Evolutionary conservation across 179 eudicot species (phyloP), one percentile per base, ranked within the genome.

Genomic region (Patellifolia procumbens): DNA sequence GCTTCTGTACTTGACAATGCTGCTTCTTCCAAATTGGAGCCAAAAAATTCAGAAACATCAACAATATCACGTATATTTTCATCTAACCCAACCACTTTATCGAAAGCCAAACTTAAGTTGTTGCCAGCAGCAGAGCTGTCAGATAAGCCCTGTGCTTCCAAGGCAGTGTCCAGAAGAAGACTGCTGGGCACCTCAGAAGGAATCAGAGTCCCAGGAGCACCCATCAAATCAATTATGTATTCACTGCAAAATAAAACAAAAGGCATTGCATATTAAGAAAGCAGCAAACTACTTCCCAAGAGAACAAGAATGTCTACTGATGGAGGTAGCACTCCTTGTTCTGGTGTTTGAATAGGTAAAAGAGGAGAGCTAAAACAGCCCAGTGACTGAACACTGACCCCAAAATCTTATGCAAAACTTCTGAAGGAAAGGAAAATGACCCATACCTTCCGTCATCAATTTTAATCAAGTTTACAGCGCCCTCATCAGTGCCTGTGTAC

Each of bases 401-500:
- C 26, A 42, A 48, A 55, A 32, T 43, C 34, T 45, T 60, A 37
- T 58, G 34, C 51, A 66, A 37, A n/a, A 32, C 64, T 67, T 51
- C 63, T 26, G 55, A 75, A 61, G 37, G 68, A 20, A 11, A 42
- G 24, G 39, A 43, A 73, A 64, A 63, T 60, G 74, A 74, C 46
- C 26, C 26, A 39, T 91, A 95, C 99, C 99, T 90, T 87, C 97
- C 97, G 80, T 87, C 83, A 75, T 87, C 93, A 82, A 89, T 76
- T 88, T 91, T 93, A 59, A 95, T 88, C 82, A 95, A 80, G 86
- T 93, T 95, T 53, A 95, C 93, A 78, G 99, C 99, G 83, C 99
- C 99, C 78, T 95, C 97, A 85, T 95, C 99, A 69, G 93, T 91
- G 85, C 99, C 97, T 74, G 97, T 95, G 76, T 90, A 95, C 81